phyloP scores from a whole-genome alignment of 768 basidiomycete genomes.

The Calvatia gigantea region DNA sequence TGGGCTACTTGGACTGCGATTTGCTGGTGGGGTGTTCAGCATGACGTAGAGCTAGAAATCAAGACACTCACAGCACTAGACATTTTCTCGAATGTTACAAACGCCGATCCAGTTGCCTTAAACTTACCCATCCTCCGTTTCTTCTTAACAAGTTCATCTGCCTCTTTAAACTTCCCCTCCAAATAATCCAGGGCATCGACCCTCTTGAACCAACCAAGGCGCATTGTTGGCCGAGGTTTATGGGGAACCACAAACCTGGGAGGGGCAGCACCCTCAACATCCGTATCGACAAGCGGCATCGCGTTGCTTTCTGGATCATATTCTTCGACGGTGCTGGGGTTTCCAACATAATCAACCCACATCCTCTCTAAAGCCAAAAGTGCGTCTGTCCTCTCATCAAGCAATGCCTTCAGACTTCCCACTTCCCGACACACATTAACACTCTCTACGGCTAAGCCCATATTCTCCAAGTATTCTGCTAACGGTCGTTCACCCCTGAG shows the following conservation, averaged over 20 bases:
- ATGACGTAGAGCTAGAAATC: neutral
- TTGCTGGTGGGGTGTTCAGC: slow-evolving; percentile 51
- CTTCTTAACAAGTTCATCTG: slow-evolving; percentile 80
- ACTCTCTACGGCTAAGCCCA: slow-evolving; percentile 87
- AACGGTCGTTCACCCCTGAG: slow-evolving; percentile 81
- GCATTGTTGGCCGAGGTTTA: slow-evolving; percentile 69
- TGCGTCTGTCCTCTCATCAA: slow-evolving; percentile 80
- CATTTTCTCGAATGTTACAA: slow-evolving; percentile 97
- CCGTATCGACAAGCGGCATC: slow-evolving; percentile 45
- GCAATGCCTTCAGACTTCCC: slow-evolving; percentile 60
- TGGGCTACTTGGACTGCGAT: slow-evolving; percentile 85
- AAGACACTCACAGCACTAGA: slow-evolving; percentile 70
- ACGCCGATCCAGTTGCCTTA: slow-evolving; percentile 80
- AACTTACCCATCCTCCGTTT: slow-evolving; percentile 71
- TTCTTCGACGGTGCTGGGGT: slow-evolving; percentile 82
- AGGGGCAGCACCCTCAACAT: slow-evolving; percentile 49
- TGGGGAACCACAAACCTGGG: slow-evolving; percentile 67
- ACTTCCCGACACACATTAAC: slow-evolving; percentile 88
- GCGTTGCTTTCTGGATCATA: slow-evolving; percentile 72
- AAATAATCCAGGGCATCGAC: slow-evolving; percentile 91
- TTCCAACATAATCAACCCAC: slow-evolving; percentile 92
- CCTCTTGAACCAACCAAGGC: slow-evolving; percentile 73
- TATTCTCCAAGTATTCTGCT: slow-evolving; percentile 91
- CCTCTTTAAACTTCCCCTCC: slow-evolving; percentile 72
- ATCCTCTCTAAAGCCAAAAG: slow-evolving; percentile 75